Conservation (phyloP, 73 alveolate species). For the Loxodes magnus region DNA sequence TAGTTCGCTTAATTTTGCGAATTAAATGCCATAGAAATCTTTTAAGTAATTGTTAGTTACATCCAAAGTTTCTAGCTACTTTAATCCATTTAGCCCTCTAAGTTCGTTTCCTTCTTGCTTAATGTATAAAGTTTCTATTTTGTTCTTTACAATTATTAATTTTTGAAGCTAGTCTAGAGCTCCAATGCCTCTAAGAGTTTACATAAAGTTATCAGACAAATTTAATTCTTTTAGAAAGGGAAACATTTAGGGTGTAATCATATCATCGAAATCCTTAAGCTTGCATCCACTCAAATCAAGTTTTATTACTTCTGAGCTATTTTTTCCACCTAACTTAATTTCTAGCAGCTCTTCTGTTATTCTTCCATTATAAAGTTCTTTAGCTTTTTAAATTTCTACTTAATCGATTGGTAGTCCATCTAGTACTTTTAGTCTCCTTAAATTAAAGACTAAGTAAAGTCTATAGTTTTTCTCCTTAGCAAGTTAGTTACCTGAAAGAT, state of each 20-base stretch:
- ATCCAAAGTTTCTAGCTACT: slow-evolving; percentile 50
- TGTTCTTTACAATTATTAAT: slow-evolving; percentile 28
- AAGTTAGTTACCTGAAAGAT: slow-evolving; percentile 61
- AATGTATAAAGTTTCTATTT: slow-evolving; percentile 48
- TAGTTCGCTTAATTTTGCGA: slow-evolving; percentile 41
- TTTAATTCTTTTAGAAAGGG: slow-evolving; percentile 57
- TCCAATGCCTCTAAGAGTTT: slow-evolving; percentile 57
- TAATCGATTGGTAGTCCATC: slow-evolving; percentile 69
- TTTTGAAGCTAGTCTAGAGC: slow-evolving; percentile 47
- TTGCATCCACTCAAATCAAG: slow-evolving; percentile 54
- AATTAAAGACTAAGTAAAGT: slow-evolving; percentile 50
- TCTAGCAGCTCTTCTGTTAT: slow-evolving; percentile 66
- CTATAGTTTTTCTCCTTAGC: slow-evolving; percentile 61
- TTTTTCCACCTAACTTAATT: slow-evolving; percentile 32
- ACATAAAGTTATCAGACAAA: slow-evolving; percentile 38
- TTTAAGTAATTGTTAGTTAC: slow-evolving; percentile 41
- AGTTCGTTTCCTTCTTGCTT: slow-evolving; percentile 37
- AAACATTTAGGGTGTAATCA: slow-evolving; percentile 45
- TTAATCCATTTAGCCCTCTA: slow-evolving; percentile 48
- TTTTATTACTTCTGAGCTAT: slow-evolving; percentile 33
- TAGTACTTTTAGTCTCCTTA: slow-evolving; percentile 61
- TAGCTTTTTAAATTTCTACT: slow-evolving; percentile 49
- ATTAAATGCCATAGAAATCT: slow-evolving; percentile 57
- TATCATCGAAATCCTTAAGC: slow-evolving; percentile 60
- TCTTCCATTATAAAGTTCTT: slow-evolving; percentile 62